Evolutionary conservation across 768 basidiomycete genomes (phyloP).

Genomic region (Termitomyces sp.): DNA sequence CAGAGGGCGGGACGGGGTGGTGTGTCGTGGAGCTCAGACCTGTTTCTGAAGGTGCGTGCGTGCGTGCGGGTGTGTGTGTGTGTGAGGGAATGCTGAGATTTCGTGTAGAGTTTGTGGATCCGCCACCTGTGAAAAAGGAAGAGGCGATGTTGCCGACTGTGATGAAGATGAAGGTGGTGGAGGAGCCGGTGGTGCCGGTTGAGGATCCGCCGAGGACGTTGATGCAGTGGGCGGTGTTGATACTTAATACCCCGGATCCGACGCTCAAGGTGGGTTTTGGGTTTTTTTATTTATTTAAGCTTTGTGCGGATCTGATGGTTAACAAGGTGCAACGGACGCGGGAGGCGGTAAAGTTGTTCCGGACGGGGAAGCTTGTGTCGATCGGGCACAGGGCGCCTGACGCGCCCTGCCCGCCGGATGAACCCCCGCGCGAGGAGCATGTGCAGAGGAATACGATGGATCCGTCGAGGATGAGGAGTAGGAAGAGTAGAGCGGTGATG

Average conservation of each 20-base stretch:
- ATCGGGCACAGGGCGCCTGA: slow-evolving; percentile 53
- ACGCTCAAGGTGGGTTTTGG: slow-evolving; percentile 59
- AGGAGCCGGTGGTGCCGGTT: slow-evolving; percentile 46
- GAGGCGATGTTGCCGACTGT: too few relatives aligned
- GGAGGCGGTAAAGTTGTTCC: slow-evolving; percentile 63
- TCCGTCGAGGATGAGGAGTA: slow-evolving; percentile 50
- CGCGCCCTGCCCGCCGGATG: slow-evolving; percentile 51
- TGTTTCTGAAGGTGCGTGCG: slow-evolving; percentile 63
- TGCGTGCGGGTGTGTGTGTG: too few relatives aligned
- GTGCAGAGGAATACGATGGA: slow-evolving; percentile 49
- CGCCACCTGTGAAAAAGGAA: too few relatives aligned
- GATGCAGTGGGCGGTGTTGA: slow-evolving; percentile 74
- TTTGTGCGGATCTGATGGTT: too few relatives aligned
- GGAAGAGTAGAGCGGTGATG: slow-evolving; percentile 68
- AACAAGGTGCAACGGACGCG: slow-evolving; percentile 70
- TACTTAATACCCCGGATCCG: slow-evolving; percentile 71
- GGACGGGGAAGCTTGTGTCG: slow-evolving; percentile 60
- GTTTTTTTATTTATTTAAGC: too few relatives aligned
- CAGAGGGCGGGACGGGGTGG: slow-evolving; percentile 49
- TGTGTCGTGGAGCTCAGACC: slow-evolving; percentile 61
- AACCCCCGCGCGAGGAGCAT: slow-evolving; percentile 55
- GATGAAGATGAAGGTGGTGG: too few relatives aligned
- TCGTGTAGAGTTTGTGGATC: too few relatives aligned
- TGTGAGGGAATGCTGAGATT: too few relatives aligned
- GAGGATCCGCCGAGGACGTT: slow-evolving; percentile 54